phyloP scores from a whole-genome alignment of 192 early-diverging fungal genomes.

The Entophlyctis helioformis region DNA sequence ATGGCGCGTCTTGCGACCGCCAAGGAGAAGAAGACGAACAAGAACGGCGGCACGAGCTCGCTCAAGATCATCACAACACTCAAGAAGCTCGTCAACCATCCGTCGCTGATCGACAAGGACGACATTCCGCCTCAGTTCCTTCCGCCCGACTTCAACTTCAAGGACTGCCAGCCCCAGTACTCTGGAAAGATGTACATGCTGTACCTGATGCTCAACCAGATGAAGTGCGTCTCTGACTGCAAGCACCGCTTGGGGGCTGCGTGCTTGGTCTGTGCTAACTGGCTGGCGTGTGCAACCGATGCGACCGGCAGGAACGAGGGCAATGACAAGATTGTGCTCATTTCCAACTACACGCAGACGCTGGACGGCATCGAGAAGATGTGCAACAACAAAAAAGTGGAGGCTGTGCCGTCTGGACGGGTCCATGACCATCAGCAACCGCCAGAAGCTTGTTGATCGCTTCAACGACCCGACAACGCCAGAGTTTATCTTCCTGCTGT shows the following conservation, averaged over 20 bases:
- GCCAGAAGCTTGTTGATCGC: constrained; percentile 88
- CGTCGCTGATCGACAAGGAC: constrained; percentile 60
- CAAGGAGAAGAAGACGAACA: too few species aligned
- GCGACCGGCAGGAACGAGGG: constrained; percentile 19
- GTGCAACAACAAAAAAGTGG: constrained; percentile 61
- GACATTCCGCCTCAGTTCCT: constrained; percentile 1
- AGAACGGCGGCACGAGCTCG: constrained; percentile 71
- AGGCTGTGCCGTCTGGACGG: constrained; percentile 83
- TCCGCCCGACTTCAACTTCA: constrained; percentile 17
- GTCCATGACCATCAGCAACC: constrained; percentile 77
- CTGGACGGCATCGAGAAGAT: constrained; percentile 87
- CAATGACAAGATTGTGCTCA: constrained; percentile 92
- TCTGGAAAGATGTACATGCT: constrained; percentile 79
- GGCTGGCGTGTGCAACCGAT: too few species aligned
- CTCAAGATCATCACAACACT: constrained; percentile 82
- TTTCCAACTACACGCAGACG: constrained; percentile 98
- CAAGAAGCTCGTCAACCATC: constrained; percentile 97
- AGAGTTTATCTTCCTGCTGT: constrained; percentile 90
- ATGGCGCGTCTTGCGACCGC: constrained; percentile 48
- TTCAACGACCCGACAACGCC: constrained; percentile 84
- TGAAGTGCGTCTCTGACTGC: constrained; percentile 22
- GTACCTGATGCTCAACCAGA: constrained; percentile 31
- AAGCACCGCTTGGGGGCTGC: not conserved
- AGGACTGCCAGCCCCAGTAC: constrained; percentile 43
- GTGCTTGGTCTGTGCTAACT: too few species aligned